phyloP scores from a whole-genome alignment of 1,139 yeast genomes.

The Suhomyces bokatorum region DNA sequence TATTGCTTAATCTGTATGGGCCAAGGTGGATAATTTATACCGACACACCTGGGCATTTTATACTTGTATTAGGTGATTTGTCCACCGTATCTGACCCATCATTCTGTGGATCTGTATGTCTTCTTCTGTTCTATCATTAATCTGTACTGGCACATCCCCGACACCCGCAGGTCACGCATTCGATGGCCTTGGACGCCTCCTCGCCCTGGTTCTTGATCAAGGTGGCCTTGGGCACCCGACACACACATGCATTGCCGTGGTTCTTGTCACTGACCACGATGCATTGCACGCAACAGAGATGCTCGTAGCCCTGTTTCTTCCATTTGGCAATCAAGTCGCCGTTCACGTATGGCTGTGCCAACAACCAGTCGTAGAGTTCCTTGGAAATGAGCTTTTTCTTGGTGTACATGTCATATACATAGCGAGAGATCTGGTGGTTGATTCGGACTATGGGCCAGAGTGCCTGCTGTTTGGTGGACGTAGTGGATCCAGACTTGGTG shows the following conservation, averaged over 20 bases:
- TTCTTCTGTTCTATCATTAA: constrained; percentile 23
- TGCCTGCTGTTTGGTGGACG: constrained; percentile 48
- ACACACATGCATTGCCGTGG: constrained; percentile 73
- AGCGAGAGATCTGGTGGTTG: constrained; percentile 74
- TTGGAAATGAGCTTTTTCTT: constrained; percentile 64
- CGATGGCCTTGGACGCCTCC: constrained; percentile 38
- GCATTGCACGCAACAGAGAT: constrained; percentile 80
- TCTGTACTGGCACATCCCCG: constrained; percentile 86
- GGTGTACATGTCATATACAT: constrained; percentile 73
- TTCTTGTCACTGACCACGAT: constrained; percentile 64
- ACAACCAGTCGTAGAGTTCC: constrained; percentile 75
- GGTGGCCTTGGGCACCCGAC: constrained; percentile 75
- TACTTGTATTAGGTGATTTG: too few species aligned
- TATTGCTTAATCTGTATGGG: too few species aligned
- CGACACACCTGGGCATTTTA: too few species aligned
- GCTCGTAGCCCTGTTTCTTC: constrained; percentile 89
- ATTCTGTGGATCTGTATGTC: too few species aligned
- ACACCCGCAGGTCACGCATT: constrained; percentile 88
- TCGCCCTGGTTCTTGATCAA: constrained; percentile 34
- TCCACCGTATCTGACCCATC: too few species aligned
- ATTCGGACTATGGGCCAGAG: constrained; percentile 74
- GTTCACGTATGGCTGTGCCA: constrained; percentile 69
- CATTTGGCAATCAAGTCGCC: constrained; percentile 80
- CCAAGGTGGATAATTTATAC: too few species aligned
- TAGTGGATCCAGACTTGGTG: constrained; percentile 19